Evolutionary conservation across 2,329 filamentous ascomycete species (phyloP), one percentile per base, ranked within the genome.

Genomic region (Acephala macrosclerotiorum): DNA sequence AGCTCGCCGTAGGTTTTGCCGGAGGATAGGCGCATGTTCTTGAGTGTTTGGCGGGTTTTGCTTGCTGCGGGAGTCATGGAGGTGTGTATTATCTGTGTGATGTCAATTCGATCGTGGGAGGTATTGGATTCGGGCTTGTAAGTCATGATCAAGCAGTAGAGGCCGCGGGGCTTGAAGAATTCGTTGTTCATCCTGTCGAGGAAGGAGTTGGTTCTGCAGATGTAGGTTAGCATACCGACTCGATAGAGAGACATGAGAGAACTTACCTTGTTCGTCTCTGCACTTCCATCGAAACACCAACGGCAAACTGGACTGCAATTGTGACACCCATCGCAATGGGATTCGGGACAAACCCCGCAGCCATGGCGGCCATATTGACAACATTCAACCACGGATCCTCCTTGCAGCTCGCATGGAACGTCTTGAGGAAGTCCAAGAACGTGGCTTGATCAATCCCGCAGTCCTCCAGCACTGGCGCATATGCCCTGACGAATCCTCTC

Each of bases 141-240:
- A 1, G 83, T 83, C 76, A 89, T 81, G 42, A 90, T 78, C 22
- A 86, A 77, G 66, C 80, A 83, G 74, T 83, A 85, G 0, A 89
- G 79, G 0, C 87, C 87, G 1, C 80, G 81, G 0, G 87, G 86
- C 56, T 79, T 80, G 74, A 89, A 90, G 65, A 87, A 82, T 2
- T 84, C 79, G 9, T 82, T 78, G 70, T 89, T 89, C 70, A 87
- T 80, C 40, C 79, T 76, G 68, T 87, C 81, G 18, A 90, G 79
- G 71, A 86, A 89, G 0, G 73, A 77, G 70, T 87, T 88, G 16
- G 70, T 69, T 65, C 74, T 75, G 26, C 1, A 62, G 51, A 20
- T 40, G 36, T 61, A 5, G 49, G 47, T 73, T 26, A 67, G 61
- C 18, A 45, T 60, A 40, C n/a, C 51, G 29, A 7, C 11, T 26